Conservation (phyloP, 441 rosid species). For the Corymbia citriodora region DNA sequence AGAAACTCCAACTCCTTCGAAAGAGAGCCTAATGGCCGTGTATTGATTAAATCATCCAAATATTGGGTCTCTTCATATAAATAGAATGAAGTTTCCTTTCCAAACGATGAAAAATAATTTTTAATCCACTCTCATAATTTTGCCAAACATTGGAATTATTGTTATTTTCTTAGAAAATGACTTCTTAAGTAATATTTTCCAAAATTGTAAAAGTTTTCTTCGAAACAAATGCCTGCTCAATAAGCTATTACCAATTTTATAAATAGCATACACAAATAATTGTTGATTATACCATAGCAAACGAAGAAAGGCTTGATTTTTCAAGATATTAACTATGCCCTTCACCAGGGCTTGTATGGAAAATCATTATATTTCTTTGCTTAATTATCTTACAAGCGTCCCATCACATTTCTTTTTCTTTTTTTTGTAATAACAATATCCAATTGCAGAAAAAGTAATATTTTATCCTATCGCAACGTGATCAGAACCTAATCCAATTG, state of each 20-base stretch:
- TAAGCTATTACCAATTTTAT: neutral
- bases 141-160: too few species aligned
- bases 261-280: neutral
- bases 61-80: fast-evolving
- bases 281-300: neutral
- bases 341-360: neutral
- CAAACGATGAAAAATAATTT: too few species aligned
- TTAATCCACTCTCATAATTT: neutral
- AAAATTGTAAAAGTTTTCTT: neutral
- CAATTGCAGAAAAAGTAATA: neutral
- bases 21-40: fast-evolving
- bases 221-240: neutral
- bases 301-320: neutral
- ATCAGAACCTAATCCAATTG: neutral
- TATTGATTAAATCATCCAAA: neutral
- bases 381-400: neutral
- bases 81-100: neutral
- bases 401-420: neutral
- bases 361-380: neutral
- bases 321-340: neutral
- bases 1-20: neutral
- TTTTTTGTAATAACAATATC: neutral
- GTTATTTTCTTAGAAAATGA: too few species aligned
- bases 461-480: neutral
- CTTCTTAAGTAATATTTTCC: too few species aligned